Conservation (phyloP, 495 filamentous ascomycete species). For the Daldinia decipiens region DNA sequence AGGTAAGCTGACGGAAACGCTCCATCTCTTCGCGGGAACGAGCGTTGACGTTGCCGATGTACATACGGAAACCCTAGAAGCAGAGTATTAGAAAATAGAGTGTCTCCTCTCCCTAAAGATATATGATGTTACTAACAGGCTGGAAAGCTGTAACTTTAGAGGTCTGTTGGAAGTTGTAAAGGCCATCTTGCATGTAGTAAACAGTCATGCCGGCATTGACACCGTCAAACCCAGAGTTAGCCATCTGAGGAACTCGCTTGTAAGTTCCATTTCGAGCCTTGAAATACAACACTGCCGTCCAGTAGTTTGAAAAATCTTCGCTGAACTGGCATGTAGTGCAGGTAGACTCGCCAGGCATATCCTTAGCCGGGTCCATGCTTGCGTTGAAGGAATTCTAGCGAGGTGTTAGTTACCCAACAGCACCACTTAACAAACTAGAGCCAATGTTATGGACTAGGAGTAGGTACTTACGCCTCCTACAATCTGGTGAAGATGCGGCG, state of each 20-base stretch:
- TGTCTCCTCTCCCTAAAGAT: not conserved
- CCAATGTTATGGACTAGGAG: not conserved
- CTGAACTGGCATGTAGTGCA: slow-evolving; percentile 52
- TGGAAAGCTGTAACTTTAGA: slow-evolving; percentile 10
- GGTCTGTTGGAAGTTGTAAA: slow-evolving; percentile 15
- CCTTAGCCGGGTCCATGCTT: slow-evolving; percentile 47
- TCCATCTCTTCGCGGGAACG: not conserved
- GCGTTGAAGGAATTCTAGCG: slow-evolving; percentile 51
- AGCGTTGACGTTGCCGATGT: slow-evolving; percentile 7
- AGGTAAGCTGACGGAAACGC: slow-evolving; percentile 28
- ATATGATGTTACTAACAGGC: not conserved
- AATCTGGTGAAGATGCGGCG: slow-evolving; percentile 34
- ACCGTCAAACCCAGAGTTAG: slow-evolving; percentile 3
- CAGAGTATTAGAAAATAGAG: not conserved
- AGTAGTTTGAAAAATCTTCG: slow-evolving; percentile 55
- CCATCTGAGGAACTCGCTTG: slow-evolving; percentile 48
- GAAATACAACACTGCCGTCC: slow-evolving; percentile 55
- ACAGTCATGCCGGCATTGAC: slow-evolving; percentile 12
- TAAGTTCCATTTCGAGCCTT: slow-evolving; percentile 53
- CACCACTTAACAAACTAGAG: not conserved
- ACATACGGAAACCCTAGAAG: slow-evolving; percentile 16
- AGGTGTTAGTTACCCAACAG: not conserved
- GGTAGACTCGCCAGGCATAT: slow-evolving; percentile 46
- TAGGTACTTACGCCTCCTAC: slow-evolving; percentile 12
- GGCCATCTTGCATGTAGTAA: slow-evolving; percentile 16